These are phyloP conservation scores for Colletotrichum sp. DNA, from an alignment of 2,329 filamentous ascomycete species.

Conservation along the genomic window DNA sequence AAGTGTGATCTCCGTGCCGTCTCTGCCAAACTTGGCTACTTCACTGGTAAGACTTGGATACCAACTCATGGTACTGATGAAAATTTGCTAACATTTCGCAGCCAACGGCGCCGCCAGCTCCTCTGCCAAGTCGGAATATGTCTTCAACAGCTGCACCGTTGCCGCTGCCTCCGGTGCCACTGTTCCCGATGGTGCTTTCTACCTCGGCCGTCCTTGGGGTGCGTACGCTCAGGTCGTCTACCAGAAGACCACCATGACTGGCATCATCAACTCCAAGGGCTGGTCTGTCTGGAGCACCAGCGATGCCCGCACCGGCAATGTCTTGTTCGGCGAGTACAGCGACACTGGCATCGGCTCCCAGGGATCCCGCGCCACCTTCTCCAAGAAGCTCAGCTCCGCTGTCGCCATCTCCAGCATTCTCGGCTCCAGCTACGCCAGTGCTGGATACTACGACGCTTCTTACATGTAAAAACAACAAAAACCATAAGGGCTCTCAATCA, in stretches of 20 bases:
- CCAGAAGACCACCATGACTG: conserved; percentile 53
- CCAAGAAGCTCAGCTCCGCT: conserved; percentile 36
- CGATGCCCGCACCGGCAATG: conserved; percentile 53
- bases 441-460: conserved; percentile 30
- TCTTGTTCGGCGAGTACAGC: conserved; percentile 62
- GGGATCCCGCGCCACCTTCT: conserved; percentile 54
- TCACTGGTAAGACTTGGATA: conserved; percentile 39
- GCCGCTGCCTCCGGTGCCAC: conserved; percentile 40
- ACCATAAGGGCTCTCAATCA: not conserved
- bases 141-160: conserved; percentile 50
- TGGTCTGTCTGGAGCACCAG: conserved; percentile 61
- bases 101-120: conserved; percentile 45
- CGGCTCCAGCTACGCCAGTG: conserved; percentile 27
- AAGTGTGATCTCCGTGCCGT: conserved; percentile 43
- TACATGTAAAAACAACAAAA: conserved; percentile 26
- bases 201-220: conserved; percentile 55
- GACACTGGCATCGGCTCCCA: conserved; percentile 63
- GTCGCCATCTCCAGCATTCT: conserved; percentile 36
- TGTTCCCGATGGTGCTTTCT: conserved; percentile 44
- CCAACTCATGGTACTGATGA: not conserved
- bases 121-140: conserved; percentile 43
- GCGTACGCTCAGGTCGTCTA: conserved; percentile 52
- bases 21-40: conserved; percentile 38
- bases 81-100: conserved; percentile 7
- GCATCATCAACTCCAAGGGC: conserved; percentile 63